Conservation (phyloP, 306 rosid genomes). For the Betula pendula region DNA sequence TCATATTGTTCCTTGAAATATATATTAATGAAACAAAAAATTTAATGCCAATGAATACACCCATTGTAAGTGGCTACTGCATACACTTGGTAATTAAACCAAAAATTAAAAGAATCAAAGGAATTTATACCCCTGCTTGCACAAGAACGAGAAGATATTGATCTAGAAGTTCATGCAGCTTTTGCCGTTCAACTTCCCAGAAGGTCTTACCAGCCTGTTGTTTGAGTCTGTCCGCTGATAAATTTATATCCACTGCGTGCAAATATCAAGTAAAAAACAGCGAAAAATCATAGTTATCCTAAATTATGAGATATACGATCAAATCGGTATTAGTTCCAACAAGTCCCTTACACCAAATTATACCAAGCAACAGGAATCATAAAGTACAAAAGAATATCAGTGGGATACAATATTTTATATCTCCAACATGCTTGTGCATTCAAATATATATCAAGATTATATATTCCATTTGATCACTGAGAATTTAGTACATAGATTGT, state of each 20-base stretch:
- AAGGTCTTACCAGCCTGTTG: slow-evolving; percentile 33
- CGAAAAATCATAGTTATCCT: neutral
- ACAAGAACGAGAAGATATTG: slow-evolving; percentile 54
- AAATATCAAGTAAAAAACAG: neutral
- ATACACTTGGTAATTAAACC: slow-evolving; percentile 10
- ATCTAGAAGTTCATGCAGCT: slow-evolving; percentile 51
- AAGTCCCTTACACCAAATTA: neutral
- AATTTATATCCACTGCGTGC: slow-evolving; percentile 42
- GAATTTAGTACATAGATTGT: too few species aligned
- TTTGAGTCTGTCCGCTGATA: slow-evolving; percentile 30
- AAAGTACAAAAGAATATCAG: neutral
- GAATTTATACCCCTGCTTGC: slow-evolving; percentile 52
- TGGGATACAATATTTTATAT: neutral
- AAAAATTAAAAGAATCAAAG: slow-evolving; percentile 17
- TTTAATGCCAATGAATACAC: neutral
- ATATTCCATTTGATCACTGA: neutral
- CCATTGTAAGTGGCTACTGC: neutral
- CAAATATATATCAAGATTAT: neutral
- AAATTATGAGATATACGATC: neutral
- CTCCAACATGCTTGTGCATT: neutral
- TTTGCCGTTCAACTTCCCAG: slow-evolving; percentile 40
- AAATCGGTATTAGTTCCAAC: neutral
- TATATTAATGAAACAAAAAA: neutral
- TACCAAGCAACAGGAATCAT: slow-evolving; percentile 15
- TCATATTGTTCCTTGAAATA: slow-evolving; percentile 20